Percentiles rank a stretch among this genome's conserved stretches.
These are phyloP conservation scores for Vaccinium corymbosum DNA, from an alignment of 148 eudicot species.

Conservation along the genomic window DNA sequence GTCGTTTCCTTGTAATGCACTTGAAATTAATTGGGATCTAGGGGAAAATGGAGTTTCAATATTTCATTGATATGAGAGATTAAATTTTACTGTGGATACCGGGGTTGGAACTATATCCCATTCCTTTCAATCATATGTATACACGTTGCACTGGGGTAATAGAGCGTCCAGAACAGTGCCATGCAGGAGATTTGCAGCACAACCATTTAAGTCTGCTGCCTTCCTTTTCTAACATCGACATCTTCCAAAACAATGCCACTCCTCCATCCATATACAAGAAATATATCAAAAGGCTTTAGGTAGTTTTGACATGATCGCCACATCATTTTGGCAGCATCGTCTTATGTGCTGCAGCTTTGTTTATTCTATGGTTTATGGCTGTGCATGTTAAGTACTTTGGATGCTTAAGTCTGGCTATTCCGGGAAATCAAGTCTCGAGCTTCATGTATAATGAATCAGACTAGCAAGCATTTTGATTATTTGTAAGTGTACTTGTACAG, in stretches of 20 bases:
- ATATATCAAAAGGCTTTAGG: neutral
- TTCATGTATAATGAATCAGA: no score
- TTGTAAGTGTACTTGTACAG: no score
- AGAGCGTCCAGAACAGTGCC: neutral
- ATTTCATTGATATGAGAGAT: no score
- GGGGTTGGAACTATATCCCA: neutral
- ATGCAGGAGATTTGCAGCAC: neutral
- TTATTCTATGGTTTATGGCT: no score
- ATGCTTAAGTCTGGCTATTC: no score
- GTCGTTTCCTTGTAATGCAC: no score
- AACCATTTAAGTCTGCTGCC: neutral
- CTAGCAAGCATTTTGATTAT: no score
- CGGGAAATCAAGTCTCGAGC: no score
- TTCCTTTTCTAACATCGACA: neutral
- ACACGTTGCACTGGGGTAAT: neutral
- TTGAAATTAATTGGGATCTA: no score
- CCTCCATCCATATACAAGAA: neutral
- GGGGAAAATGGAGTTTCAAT: no score
- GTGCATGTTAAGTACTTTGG: no score
- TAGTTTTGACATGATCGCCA: neutral
- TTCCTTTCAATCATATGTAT: neutral
- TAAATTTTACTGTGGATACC: neutral
- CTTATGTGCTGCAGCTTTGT: neutral
- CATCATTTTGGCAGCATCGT: neutral
- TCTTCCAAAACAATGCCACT: neutral